Evolutionary conservation across 192 early-diverging fungal genomes (phyloP).

Genomic region (Pilaira anomala): DNA sequence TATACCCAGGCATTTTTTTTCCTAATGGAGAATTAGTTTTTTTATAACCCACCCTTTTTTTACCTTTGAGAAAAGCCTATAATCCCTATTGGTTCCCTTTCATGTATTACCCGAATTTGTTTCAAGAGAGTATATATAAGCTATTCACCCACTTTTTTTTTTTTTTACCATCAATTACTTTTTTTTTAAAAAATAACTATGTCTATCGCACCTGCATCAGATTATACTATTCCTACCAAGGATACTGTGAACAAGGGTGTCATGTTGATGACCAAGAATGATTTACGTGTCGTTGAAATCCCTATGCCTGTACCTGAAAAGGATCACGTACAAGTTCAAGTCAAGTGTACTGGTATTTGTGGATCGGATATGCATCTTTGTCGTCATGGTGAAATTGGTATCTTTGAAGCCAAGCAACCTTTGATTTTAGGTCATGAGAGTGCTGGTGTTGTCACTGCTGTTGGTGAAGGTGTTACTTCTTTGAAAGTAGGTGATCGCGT

Average conservation of each 20-base stretch:
- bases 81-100: too few species aligned
- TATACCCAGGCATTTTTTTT: too few species aligned
- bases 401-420: constrained; percentile 23
- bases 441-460: constrained; percentile 32
- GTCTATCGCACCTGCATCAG: constrained; percentile 3
- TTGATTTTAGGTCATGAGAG: constrained; percentile 40
- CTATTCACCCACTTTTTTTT: too few species aligned
- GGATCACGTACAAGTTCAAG: constrained; percentile 30
- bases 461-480: constrained; percentile 34
- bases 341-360: constrained; percentile 39
- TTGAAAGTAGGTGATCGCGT: constrained; percentile 41
- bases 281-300: constrained; percentile 26
- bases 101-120: too few species aligned
- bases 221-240: constrained; percentile 16
- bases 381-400: constrained; percentile 36
- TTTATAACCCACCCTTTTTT: too few species aligned
- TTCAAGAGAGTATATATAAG: too few species aligned
- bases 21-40: too few species aligned
- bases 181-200: not conserved
- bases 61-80: too few species aligned
- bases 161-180: too few species aligned
- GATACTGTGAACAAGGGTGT: constrained; percentile 23
- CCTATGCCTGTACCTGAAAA: constrained; percentile 20
- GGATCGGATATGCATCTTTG: constrained; percentile 39
- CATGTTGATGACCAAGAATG: constrained; percentile 25